Evolutionary conservation across 768 basidiomycete genomes (phyloP), one percentile per base, ranked within the genome.

Genomic region (Termitomyces sp.): DNA sequence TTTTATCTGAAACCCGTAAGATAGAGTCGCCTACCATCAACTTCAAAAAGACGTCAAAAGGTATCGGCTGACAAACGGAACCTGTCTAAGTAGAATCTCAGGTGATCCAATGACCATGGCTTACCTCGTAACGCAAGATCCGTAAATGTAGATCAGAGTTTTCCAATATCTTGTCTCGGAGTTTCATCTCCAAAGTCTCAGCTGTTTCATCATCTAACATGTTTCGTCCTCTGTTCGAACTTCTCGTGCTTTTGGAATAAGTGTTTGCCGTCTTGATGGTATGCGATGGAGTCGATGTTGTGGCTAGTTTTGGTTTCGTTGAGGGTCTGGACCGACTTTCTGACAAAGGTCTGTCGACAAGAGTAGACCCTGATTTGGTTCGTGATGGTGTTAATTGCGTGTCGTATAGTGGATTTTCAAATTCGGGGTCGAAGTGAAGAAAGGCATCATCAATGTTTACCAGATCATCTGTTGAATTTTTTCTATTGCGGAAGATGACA

Each of bases 111-210:
- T 18, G 18, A 11, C 16, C 27, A 31, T 35, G 31, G 60, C 76
- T 23, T 56, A 84, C 86, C 75, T 89, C 85, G 63, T 83, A 86
- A 25, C 85, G 82, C 59, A 89, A 65, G 56, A 89, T 76, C 36
- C 81, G 79, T 33, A 75, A 64, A 63, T 86, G 70, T 6, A 89
- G 70, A 43, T 69, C 68, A 12, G 62, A 65, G 66, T 88, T 75
- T 47, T 67, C 59, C 3, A 74, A 50, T 51, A 87, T 80, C 40
- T 67, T 68, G 1, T 65, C 65, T 62, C 64, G 76, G 58, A 86
- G 65, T 48, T 63, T 62, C 12, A 61, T 46, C 58, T 79, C 70
- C 75, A 83, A 78, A 27, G 69, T 66, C 27, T 70, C 74, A 43
- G 77, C 74, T 42, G 60, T 53, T 51, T 72, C 61, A 56, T 61